Evolutionary conservation across 2,329 filamentous ascomycete species (phyloP).

Genomic region (Neofusicoccum parvum): DNA sequence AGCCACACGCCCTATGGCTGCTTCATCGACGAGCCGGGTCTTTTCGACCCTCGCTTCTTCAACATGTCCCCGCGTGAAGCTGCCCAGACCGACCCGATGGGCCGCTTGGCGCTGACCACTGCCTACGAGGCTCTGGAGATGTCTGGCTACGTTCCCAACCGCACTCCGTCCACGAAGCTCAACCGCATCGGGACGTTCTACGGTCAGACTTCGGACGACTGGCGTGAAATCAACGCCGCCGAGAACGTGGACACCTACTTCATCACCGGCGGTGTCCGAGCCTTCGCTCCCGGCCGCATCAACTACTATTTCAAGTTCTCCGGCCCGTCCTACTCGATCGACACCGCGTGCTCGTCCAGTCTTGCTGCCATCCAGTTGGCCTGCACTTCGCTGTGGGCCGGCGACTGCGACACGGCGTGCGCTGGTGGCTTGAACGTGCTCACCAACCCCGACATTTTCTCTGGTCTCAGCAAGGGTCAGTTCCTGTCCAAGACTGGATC

Average conservation of each 20-base stretch:
- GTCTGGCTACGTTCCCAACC: constrained; percentile 27
- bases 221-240: constrained; percentile 26
- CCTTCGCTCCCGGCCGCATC: constrained; percentile 55
- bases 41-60: constrained; percentile 28
- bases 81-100: constrained; percentile 25
- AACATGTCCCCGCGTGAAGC: constrained; percentile 30
- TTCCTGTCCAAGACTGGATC: constrained; percentile 31
- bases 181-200: constrained; percentile 35
- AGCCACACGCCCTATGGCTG: constrained; percentile 28
- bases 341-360: constrained; percentile 30
- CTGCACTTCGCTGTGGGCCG: constrained; percentile 27
- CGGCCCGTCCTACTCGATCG: constrained; percentile 27
- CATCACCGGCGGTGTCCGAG: constrained; percentile 54
- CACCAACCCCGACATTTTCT: constrained; percentile 45
- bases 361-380: constrained; percentile 29
- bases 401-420: constrained; percentile 30
- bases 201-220: constrained; percentile 38
- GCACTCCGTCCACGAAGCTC: constrained; percentile 29
- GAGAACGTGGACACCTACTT: constrained; percentile 55
- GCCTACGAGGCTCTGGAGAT: constrained; percentile 29
- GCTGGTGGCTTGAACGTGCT: constrained; percentile 32
- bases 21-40: constrained; percentile 29
- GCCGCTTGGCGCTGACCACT: constrained; percentile 25
- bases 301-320: constrained; percentile 37
- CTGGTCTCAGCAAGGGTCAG: constrained; percentile 32